Evolutionary conservation across 2,329 filamentous ascomycete genomes (phyloP).

Genomic region (Periconia macrospinosa): DNA sequence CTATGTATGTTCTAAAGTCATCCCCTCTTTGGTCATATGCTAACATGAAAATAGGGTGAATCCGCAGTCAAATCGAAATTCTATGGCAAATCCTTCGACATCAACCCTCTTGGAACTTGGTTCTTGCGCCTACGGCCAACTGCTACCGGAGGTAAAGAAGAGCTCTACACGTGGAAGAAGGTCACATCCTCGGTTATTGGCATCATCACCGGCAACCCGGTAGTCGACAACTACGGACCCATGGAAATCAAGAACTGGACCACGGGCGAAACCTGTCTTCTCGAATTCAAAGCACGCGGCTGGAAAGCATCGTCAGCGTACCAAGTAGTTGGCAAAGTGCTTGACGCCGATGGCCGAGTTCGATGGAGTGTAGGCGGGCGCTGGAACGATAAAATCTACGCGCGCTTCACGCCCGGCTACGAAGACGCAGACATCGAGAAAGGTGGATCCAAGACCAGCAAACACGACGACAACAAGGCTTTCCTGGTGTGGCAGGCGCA

Average conservation of each 20-base stretch:
- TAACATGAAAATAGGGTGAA: slow-evolving; percentile 66
- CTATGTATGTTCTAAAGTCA: slow-evolving; percentile 55
- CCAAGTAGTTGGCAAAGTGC: slow-evolving; percentile 82
- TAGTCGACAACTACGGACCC: slow-evolving; percentile 94
- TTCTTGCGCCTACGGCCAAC: slow-evolving; percentile 83
- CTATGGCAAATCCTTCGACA: slow-evolving; percentile 95
- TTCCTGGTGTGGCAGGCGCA: slow-evolving; percentile 94
- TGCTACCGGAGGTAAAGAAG: slow-evolving; percentile 66
- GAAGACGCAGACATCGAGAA: slow-evolving; percentile 67
- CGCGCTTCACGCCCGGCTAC: slow-evolving; percentile 86
- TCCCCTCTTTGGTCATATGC: background rate
- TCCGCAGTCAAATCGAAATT: slow-evolving; percentile 96
- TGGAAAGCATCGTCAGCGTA: slow-evolving; percentile 95
- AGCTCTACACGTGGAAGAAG: slow-evolving; percentile 98
- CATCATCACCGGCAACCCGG: slow-evolving; percentile 94
- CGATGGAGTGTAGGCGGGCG: slow-evolving; percentile 88
- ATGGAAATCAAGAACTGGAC: slow-evolving; percentile 99
- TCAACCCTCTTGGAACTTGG: slow-evolving; percentile 96
- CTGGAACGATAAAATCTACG: slow-evolving; percentile 98
- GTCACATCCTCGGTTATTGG: slow-evolving; percentile 96
- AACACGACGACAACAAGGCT: slow-evolving; percentile 70
- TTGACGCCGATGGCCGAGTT: slow-evolving; percentile 76
- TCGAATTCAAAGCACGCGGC: slow-evolving; percentile 93
- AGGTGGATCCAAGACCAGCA: slow-evolving; percentile 37
- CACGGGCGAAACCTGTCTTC: slow-evolving; percentile 82